Percentiles rank a stretch among this genome's conserved stretches.
Evolutionary conservation across 768 basidiomycete genomes (phyloP).

Genomic region (Coprinopsis strossmayeri): DNA sequence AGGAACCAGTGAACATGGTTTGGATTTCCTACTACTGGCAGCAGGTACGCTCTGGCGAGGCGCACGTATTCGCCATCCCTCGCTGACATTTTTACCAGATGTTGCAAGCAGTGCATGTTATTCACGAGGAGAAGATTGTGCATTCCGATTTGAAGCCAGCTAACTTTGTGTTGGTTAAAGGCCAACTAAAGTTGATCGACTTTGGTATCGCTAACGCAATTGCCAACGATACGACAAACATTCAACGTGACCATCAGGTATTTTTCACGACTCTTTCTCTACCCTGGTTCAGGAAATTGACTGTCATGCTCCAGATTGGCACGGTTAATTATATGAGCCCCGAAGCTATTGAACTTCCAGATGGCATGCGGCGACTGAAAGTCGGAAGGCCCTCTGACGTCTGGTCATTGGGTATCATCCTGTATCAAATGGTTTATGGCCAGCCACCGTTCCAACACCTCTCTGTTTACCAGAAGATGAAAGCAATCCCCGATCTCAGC

Average conservation of each 20-base stretch:
- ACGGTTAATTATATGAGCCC: slow-evolving; percentile 99
- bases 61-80: neutral
- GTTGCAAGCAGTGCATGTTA: slow-evolving; percentile 96
- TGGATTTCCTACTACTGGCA: slow-evolving; percentile 97
- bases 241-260: slow-evolving; percentile 93
- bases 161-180: slow-evolving; percentile 94
- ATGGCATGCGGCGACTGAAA: slow-evolving; percentile 84
- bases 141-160: slow-evolving; percentile 98
- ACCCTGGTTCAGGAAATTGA: neutral
- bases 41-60: too few species aligned
- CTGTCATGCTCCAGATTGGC: slow-evolving; percentile 56
- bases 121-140: slow-evolving; percentile 97
- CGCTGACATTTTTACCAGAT: slow-evolving; percentile 49
- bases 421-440: slow-evolving; percentile 98
- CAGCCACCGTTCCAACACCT: slow-evolving; percentile 88
- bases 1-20: slow-evolving; percentile 82
- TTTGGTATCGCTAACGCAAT: slow-evolving; percentile 99
- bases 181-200: slow-evolving; percentile 94
- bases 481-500: slow-evolving; percentile 76
- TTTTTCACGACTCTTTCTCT: slow-evolving; percentile 3
- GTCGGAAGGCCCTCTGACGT: slow-evolving; percentile 95
- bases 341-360: slow-evolving; percentile 87
- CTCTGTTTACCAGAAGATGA: slow-evolving; percentile 84
- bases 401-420: slow-evolving; percentile 96
- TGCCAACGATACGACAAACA: slow-evolving; percentile 97